Base-by-base conservation (phyloP, 768 basidiomycete species). In the Leccinellum albellum region DNA sequence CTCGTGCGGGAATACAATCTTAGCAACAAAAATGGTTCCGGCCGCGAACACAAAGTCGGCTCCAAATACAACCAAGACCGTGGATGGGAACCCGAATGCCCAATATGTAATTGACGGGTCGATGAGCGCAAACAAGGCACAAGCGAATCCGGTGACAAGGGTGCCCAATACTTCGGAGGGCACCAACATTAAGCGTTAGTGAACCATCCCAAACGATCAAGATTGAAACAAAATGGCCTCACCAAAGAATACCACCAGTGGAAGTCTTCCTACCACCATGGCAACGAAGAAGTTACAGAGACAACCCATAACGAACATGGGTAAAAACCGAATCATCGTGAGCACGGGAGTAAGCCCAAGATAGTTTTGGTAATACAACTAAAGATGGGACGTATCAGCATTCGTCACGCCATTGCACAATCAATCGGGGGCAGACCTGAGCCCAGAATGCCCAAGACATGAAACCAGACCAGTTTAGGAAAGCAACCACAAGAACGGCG, bases 301-400 rank as follows among this genome's bases (percentile, higher is more conserved):
- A 6, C 83, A 55, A 4, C 91, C 90, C 17, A 79, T 79, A 17
- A 91, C 64, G 29, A 82, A 80, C 86, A 88, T 89, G 0, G 90
- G 90, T 1, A 91, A 56, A 50, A 91, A 71, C 3, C 88, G 81
- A 21, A 88, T 59, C 69, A 89, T 87, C 0, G 86, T 82, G 13
- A 75, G 72, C 15, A 92, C 72, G 0, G 89, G 84, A 0, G 71
- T 76, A 5, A 84, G 76, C 0, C 72, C 63, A 14, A 77, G 61
- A 66, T 85, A 92, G 48, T 82, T 77, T 64, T 92, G 88, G 66
- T 89, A 92, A 65, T 84, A 91, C 6, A 91, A 65, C 83, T 89
- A 55, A 32, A 26, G 42, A 9, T 14, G 32, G 23, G 49, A 51
- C 8, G 47, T 23, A 46, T 60, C 26, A 62, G 37, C 12, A 12